A percentile compares a stretch with the other conserved stretches of the same genome.
phyloP scores from a whole-genome alignment of 768 basidiomycete species.

The Suillus discolor region DNA sequence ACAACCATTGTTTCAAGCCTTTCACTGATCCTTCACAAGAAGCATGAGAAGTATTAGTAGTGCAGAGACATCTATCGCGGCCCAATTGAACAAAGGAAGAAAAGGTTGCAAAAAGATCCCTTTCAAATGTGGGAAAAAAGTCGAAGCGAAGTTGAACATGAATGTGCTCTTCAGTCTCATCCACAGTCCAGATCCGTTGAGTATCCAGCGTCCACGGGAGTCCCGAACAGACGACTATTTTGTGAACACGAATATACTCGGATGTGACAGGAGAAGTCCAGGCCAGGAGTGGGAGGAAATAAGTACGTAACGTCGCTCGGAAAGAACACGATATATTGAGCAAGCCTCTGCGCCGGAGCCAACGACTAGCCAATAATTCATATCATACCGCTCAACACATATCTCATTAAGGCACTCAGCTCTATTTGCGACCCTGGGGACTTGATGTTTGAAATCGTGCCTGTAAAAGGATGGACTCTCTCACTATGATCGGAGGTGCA shows the following conservation, averaged over 20 bases:
- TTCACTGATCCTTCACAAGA: neutral
- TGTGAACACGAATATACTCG: neutral
- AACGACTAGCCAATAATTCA: neutral
- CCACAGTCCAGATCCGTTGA: neutral
- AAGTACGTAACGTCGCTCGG: neutral
- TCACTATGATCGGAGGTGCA: neutral
- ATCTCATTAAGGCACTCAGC: neutral
- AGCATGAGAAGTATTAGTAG: neutral
- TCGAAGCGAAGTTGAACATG: neutral
- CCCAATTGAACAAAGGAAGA: neutral
- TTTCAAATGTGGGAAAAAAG: neutral
- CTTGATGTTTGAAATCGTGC: neutral
- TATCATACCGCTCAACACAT: neutral
- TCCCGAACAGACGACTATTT: neutral
- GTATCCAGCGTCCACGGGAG: neutral
- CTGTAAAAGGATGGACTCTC: neutral
- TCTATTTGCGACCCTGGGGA: neutral
- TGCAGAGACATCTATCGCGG: neutral
- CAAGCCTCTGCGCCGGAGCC: neutral
- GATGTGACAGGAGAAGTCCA: neutral
- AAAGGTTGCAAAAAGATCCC: neutral
- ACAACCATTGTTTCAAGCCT: neutral
- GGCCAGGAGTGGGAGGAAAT: neutral
- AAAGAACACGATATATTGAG: neutral
- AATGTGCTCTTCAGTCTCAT: neutral